These are phyloP conservation scores for Colletotrichum acutatum DNA, from an alignment of 2,329 filamentous ascomycete genomes.

Conservation along the genomic window DNA sequence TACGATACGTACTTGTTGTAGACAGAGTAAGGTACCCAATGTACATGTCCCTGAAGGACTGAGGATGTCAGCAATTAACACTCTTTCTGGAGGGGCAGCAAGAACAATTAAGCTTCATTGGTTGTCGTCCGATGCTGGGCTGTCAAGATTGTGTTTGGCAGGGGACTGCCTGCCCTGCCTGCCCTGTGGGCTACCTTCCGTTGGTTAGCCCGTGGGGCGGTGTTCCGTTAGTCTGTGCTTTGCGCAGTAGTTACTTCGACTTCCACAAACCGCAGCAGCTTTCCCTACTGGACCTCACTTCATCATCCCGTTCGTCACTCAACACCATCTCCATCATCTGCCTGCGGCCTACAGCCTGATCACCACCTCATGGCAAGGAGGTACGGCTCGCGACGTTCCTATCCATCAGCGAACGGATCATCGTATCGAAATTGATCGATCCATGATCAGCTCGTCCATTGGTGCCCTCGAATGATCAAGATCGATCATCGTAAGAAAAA, in stretches of 20 bases:
- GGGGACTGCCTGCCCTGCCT: not conserved
- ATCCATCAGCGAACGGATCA: conserved; percentile 1
- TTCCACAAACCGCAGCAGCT: conserved; percentile 11
- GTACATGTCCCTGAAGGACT: not conserved
- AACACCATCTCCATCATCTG: conserved; percentile 4
- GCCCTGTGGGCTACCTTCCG: not conserved
- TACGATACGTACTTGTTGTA: no score
- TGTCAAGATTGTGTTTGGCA: not conserved
- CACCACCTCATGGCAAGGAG: not conserved
- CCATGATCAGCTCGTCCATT: conserved; percentile 8
- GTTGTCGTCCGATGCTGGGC: not conserved
- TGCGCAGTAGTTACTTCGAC: not conserved
- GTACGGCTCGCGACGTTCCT: conserved; percentile 26
- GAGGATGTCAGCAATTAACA: not conserved
- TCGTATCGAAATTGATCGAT: conserved; percentile 28
- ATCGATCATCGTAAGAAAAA: conserved; percentile 11
- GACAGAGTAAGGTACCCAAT: no score
- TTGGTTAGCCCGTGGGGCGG: conserved; percentile 5
- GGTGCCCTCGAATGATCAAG: not conserved
- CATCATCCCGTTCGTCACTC: not conserved
- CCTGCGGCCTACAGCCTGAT: conserved; percentile 12
- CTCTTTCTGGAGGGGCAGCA: not conserved
- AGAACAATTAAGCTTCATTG: not conserved
- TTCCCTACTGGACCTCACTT: not conserved
- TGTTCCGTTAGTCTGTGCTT: conserved; percentile 1